Evolutionary conservation across 306 rosid genomes (phyloP).

Genomic region (Quercus wislizeni): DNA sequence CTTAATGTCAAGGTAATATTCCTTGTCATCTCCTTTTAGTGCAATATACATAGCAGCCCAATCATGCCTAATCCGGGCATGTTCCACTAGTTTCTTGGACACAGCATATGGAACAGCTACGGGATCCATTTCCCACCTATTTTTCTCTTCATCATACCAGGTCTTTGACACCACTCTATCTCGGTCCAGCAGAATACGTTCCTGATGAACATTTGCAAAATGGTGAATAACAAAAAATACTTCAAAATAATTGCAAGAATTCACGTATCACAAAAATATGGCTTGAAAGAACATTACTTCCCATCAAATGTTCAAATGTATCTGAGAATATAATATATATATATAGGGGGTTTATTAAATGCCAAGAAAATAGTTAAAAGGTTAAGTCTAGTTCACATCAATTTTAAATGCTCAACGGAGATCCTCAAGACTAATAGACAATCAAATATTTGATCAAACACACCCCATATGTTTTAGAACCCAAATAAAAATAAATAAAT

Average conservation of each 20-base stretch:
- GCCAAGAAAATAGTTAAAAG: background rate
- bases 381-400: background rate
- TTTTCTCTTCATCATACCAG: constrained; percentile 83
- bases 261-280: constrained; percentile 6
- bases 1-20: constrained; percentile 74
- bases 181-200: constrained; percentile 73
- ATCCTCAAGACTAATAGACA: background rate
- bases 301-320: background rate
- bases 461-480: background rate
- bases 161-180: constrained; percentile 85
- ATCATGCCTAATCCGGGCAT: constrained; percentile 83
- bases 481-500: background rate
- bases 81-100: constrained; percentile 60
- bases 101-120: constrained; percentile 84
- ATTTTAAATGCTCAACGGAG: background rate
- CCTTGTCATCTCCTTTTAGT: constrained; percentile 84
- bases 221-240: constrained; percentile 18
- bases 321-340: constrained; percentile 1
- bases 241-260: constrained; percentile 6
- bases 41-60: constrained; percentile 83
- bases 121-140: constrained; percentile 94
- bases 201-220: constrained; percentile 46
- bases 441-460: background rate
- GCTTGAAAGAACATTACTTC: background rate
- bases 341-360: background rate